Evolutionary conservation across 2,329 filamentous ascomycete genomes (phyloP).

Genomic region (Ascochyta koolunga): DNA sequence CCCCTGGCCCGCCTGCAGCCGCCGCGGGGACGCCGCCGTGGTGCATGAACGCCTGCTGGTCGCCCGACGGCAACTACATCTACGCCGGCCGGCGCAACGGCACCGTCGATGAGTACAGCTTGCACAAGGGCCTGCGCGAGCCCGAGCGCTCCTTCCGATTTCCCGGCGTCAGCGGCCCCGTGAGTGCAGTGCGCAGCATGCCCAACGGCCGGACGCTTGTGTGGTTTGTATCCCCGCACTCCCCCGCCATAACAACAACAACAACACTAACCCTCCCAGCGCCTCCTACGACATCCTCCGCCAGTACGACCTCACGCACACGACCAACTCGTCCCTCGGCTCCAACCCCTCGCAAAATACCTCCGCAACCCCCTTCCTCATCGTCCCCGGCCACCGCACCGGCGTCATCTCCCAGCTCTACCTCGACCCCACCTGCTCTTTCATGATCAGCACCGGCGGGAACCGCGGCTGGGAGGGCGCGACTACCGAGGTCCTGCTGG

Average conservation of each 20-base stretch:
- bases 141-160: constrained; percentile 84
- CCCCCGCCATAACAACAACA: constrained; percentile 11
- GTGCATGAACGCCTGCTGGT: constrained; percentile 98
- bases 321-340: constrained; percentile 29
- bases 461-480: constrained; percentile 95
- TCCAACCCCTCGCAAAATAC: constrained; percentile 63
- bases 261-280: no score
- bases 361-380: constrained; percentile 84
- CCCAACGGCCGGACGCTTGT: constrained; percentile 89
- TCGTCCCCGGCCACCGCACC: constrained; percentile 87
- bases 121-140: constrained; percentile 78
- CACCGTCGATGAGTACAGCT: constrained; percentile 90
- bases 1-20: constrained; percentile 81
- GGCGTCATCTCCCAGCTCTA: constrained; percentile 88
- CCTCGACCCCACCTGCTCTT: constrained; percentile 84
- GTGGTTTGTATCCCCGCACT: constrained; percentile 63
- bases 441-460: constrained; percentile 90
- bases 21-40: constrained; percentile 82
- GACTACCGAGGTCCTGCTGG: constrained; percentile 86
- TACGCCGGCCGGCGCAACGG: constrained; percentile 90
- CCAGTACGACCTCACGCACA: constrained; percentile 82
- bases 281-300: constrained; percentile 93
- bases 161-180: constrained; percentile 84
- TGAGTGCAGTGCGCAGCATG: constrained; percentile 89
- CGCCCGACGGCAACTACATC: constrained; percentile 91